Evolutionary conservation across 106 monocot species (phyloP), one percentile per base, ranked within the genome.

Genomic region (Xerophyta viscosa): DNA sequence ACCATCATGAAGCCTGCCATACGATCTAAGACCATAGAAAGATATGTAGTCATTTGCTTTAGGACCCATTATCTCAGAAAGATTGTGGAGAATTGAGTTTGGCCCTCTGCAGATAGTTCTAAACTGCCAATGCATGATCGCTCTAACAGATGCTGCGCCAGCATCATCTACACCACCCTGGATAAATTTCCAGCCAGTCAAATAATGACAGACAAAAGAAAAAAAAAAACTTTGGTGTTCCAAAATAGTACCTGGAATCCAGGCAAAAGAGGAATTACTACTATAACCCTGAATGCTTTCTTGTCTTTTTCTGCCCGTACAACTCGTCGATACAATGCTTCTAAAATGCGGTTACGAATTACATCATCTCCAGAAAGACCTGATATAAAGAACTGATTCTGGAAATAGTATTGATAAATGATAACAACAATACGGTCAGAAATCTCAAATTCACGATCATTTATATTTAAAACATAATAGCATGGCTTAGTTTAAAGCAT

Each of bases 351-450:
- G 27, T 99, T 99, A 29, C 70, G 76, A 61, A 99, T 90, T 52
- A 61, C 80, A 56, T 83, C 90, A 70, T 99, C 98, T 66, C 90
- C 89, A 14, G 82, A 68, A 53, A 99, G 82, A 54, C 98, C 98
- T 66, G 98, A 99, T 75, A 99, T 86, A 50, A 99, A 99, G 90
- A 99, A 99, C 50, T 99, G 98, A 57, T 99, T 99, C 98, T 99
- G 82, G 54, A 65, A 50, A n/a, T n/a, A n/a, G n/a, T n/a, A n/a
- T n/a, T n/a, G n/a, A n/a, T n/a, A n/a, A n/a, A n/a, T n/a, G n/a
- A n/a, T n/a, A n/a, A n/a, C n/a, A n/a, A n/a, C n/a, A n/a, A n/a
- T n/a, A n/a, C n/a, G n/a, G n/a, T n/a, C n/a, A n/a, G n/a, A n/a
- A n/a, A n/a, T n/a, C n/a, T n/a, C n/a, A n/a, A n/a, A n/a, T n/a